Base-by-base conservation (phyloP, 441 rosid genomes). In the Omphalea diandra region DNA sequence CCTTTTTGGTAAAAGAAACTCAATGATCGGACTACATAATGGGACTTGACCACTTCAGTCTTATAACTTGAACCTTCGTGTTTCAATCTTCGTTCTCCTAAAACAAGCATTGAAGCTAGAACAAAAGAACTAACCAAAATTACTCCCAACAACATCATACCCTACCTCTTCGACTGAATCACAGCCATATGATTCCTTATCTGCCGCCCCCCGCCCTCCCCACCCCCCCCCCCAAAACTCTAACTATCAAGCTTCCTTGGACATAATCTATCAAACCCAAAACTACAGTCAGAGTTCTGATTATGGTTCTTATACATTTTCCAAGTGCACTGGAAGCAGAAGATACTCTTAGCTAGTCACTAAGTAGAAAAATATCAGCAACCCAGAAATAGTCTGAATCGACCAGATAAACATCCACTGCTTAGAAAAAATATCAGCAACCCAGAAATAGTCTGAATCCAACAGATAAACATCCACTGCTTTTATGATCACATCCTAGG, bases 1-100 rank as follows among this genome's bases (percentile, higher is more conserved):
- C 58, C 77, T 64, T 72, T 83, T 35, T 52, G 71, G 72, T 60
- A 71, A 27, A 81, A 68, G 50, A 75, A 73, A 41, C 63, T 73
- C n/a, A 65, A 40, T 47, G 44, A 68, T 49, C 63, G 76, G 54
- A 24, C 33, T 10, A 56, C 67, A 57, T 73, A 64, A 44, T 33
- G 67, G 47, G 66, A 57, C 49, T 79, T 67, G 26, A 61, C 38
- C 14, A 71, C 72, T 27, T 63, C 71, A 31, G 52, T 36, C 17
- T 62, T 29, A 22, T 53, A 8, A 40, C 66, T 31, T 18, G 75
- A 69, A 58, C 49, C 67, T 63, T 63, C 82, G 41, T 59, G 64
- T 20, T 47, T 64, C 64, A 53, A 71, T 49, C 67, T 72, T 64
- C 72, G 24, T 38, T 77, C 82, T 15, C 77, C 73, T 35, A 66